A percentile compares a stretch with the other conserved stretches of the same genome.
Conservation (phyloP, 139 green algal species). For the Picochlorum sp. region DNA sequence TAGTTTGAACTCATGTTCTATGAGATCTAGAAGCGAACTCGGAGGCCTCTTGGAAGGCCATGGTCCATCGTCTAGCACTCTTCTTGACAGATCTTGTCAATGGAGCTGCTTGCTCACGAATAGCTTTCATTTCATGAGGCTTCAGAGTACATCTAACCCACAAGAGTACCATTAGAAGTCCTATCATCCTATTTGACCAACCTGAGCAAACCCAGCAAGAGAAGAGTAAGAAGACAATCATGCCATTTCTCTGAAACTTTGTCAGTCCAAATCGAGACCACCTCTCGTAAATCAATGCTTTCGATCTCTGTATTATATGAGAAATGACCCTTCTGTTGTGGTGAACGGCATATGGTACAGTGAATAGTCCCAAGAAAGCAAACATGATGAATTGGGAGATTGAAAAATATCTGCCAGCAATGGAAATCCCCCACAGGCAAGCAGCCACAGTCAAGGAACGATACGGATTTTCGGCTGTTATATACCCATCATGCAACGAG, state of each 20-base stretch:
- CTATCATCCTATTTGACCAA: constrained; percentile 26
- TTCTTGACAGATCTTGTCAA: constrained; percentile 4
- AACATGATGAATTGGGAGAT: constrained; percentile 21
- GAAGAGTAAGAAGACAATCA: constrained; percentile 11
- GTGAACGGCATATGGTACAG: constrained; percentile 6
- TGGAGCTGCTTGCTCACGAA: background rate
- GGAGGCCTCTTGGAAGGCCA: background rate
- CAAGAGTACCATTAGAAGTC: constrained; percentile 26
- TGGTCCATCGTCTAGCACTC: background rate
- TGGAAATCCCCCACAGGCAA: constrained; percentile 1
- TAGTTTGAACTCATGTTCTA: background rate
- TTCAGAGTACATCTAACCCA: constrained; percentile 31
- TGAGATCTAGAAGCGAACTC: background rate
- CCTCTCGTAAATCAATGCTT: constrained; percentile 7
- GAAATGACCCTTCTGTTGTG: constrained; percentile 5
- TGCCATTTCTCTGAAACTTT: constrained; percentile 16
- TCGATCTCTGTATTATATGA: background rate
- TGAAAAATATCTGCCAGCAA: constrained; percentile 20
- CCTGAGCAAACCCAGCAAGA: constrained; percentile 11
- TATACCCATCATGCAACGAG: background rate
- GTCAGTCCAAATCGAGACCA: constrained; percentile 23
- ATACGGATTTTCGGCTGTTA: background rate
- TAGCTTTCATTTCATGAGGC: constrained; percentile 19
- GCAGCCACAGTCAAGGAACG: background rate
- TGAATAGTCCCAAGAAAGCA: constrained; percentile 21